Evolutionary conservation across 1,139 yeast genomes (phyloP), one percentile per base, ranked within the genome.

Genomic region (Magnusiomyces tetraspermus): DNA sequence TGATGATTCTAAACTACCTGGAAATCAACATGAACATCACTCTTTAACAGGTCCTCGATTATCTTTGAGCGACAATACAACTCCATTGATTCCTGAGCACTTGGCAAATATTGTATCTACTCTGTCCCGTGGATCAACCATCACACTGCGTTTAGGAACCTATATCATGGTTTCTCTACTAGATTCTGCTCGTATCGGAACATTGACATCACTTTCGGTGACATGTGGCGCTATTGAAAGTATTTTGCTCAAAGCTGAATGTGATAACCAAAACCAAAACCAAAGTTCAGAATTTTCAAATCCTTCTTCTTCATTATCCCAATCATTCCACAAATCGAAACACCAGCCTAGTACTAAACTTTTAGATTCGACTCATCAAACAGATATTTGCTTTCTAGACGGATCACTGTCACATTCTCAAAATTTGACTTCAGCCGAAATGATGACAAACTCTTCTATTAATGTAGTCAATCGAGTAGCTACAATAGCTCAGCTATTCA

Each of bases 221-320:
- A 55, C 62, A 10, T 58, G 63, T n/a, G 58, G 69, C 1, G 63
- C 65, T 3, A 51, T 66, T 11, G 70, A 67, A 46, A 57, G 62
- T 17, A 57, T 67, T 2, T 53, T 67, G 10, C 58, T 60, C 36
- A 62, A 59, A 52, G 68, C 69, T 1, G 63, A 62, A 51, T 61
- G 60, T 22, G 70, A 67, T 46, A 61, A 63, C 63, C 0, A 15
- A 33, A 4, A 33, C 17, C 38, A 33, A 33, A 13, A 17, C 38
- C n/a, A 17, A 33, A 8, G 8, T n/a, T n/a, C n/a, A n/a, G n/a
- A n/a, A n/a, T n/a, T n/a, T n/a, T n/a, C n/a, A n/a, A n/a, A n/a
- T n/a, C n/a, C 17, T 65, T 61, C 8, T 49, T 46, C 21, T 50
- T 46, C 36, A 26, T 50, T 17, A 46, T 49, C 38, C 17, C n/a